phyloP scores from a whole-genome alignment of 2,329 filamentous ascomycete species.

The Golovinomyces cichoracearum region DNA sequence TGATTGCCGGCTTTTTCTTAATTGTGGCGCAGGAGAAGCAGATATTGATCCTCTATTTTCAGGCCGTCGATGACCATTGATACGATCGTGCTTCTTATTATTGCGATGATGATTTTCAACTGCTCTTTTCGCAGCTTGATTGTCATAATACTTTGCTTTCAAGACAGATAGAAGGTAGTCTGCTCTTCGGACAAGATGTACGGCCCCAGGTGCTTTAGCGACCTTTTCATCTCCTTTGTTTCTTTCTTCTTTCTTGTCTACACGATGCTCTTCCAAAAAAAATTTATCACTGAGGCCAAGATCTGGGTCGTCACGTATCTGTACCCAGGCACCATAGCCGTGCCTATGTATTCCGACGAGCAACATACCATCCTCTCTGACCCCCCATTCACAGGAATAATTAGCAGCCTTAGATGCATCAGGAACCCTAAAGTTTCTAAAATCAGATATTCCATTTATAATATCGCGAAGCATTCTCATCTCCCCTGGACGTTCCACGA shows the following conservation, averaged over 20 bases:
- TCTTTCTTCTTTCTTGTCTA: constrained; percentile 88
- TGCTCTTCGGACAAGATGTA: constrained; percentile 79
- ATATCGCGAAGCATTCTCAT: constrained; percentile 61
- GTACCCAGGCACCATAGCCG: constrained; percentile 84
- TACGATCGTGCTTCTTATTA: constrained; percentile 47
- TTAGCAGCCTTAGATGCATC: constrained; percentile 81
- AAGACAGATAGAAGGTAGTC: constrained; percentile 92
- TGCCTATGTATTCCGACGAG: constrained; percentile 79
- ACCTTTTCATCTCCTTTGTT: constrained; percentile 42
- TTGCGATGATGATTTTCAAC: constrained; percentile 88
- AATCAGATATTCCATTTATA: constrained; percentile 40
- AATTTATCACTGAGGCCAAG: constrained; percentile 72
- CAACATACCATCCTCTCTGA: constrained; percentile 89
- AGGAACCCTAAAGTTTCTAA: constrained; percentile 56
- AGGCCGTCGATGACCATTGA: constrained; percentile 31
- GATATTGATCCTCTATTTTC: constrained; percentile 34
- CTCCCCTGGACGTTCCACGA: constrained; percentile 72
- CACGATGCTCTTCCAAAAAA: constrained; percentile 91
- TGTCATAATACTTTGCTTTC: constrained; percentile 56
- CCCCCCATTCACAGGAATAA: constrained; percentile 79
- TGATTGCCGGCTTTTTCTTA: constrained; percentile 17
- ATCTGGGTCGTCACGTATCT: constrained; percentile 76
- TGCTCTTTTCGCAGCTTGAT: constrained; percentile 47
- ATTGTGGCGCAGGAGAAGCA: constrained; percentile 41
- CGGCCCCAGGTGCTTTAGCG: constrained; percentile 82